Conservation (phyloP, 129 eudicot species). For the Tanacetum coccineum region DNA sequence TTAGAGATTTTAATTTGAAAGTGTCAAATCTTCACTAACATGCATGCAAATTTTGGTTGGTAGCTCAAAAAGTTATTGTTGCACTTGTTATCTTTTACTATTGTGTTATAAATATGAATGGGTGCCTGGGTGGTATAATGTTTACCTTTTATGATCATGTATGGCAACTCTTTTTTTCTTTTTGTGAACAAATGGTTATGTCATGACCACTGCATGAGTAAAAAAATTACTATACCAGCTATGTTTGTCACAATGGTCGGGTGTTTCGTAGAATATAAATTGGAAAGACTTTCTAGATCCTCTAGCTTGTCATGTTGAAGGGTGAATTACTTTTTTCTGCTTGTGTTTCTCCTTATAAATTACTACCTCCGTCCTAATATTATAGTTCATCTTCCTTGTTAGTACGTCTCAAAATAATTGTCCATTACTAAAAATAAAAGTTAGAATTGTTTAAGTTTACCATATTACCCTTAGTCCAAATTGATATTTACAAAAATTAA, state of each 20-base stretch:
- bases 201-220: conserved; percentile 2
- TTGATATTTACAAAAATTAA: no score
- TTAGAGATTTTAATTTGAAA: not conserved
- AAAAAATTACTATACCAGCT: not conserved
- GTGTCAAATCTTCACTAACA: conserved; percentile 18
- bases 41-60: conserved; percentile 19
- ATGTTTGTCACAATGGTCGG: conserved; percentile 17
- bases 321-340: no score
- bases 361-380: no score
- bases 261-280: not conserved
- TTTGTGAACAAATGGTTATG: conserved; percentile 7
- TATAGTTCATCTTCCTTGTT: no score
- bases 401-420: no score
- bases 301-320: no score
- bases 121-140: not conserved
- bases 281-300: no score
- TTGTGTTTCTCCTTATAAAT: no score
- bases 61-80: not conserved
- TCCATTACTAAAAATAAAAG: no score
- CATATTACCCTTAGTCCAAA: no score
- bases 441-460: no score
- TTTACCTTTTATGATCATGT: not conserved
- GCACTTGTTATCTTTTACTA: not conserved
- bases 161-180: conserved; percentile 3
- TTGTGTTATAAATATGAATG: conserved; percentile 4